phyloP scores from a whole-genome alignment of 2,329 filamentous ascomycete genomes.

The Xylaria sp. region DNA sequence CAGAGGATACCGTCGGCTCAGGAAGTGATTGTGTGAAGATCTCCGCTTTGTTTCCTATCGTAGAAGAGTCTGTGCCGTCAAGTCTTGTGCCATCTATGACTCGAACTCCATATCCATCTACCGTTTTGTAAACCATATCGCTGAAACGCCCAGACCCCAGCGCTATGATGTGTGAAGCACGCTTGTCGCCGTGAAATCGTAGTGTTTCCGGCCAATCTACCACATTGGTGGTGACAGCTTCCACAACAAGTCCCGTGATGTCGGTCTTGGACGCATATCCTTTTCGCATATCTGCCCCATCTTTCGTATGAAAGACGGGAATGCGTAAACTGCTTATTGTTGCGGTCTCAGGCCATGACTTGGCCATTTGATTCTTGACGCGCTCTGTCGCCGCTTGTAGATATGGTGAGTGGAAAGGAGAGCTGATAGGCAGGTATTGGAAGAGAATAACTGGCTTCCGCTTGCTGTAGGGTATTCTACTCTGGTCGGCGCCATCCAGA shows the following conservation, averaged over 20 bases:
- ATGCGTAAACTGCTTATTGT: constrained; percentile 71
- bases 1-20: constrained; percentile 90
- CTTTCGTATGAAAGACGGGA: constrained; percentile 82
- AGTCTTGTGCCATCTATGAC: constrained; percentile 36
- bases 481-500: constrained; percentile 93
- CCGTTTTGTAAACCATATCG: constrained; percentile 30
- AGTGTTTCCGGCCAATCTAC: constrained; percentile 33
- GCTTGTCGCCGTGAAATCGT: constrained; percentile 1
- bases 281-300: constrained; percentile 26
- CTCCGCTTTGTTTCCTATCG: constrained; percentile 96
- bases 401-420: constrained; percentile 97
- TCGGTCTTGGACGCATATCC: constrained; percentile 12
- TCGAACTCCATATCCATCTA: constrained; percentile 34
- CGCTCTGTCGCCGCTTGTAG: constrained; percentile 81
- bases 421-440: constrained; percentile 95
- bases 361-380: constrained; percentile 86
- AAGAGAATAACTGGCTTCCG: constrained; percentile 96
- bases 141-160: constrained; percentile 32
- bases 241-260: constrained; percentile 16
- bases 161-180: constrained; percentile 26
- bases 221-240: constrained; percentile 25
- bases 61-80: constrained; percentile 59
- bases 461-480: constrained; percentile 90
- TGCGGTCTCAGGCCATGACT: constrained; percentile 77
- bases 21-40: constrained; percentile 96